Conservation (phyloP, 2,329 filamentous ascomycete species). For the Neofusicoccum ribis region DNA sequence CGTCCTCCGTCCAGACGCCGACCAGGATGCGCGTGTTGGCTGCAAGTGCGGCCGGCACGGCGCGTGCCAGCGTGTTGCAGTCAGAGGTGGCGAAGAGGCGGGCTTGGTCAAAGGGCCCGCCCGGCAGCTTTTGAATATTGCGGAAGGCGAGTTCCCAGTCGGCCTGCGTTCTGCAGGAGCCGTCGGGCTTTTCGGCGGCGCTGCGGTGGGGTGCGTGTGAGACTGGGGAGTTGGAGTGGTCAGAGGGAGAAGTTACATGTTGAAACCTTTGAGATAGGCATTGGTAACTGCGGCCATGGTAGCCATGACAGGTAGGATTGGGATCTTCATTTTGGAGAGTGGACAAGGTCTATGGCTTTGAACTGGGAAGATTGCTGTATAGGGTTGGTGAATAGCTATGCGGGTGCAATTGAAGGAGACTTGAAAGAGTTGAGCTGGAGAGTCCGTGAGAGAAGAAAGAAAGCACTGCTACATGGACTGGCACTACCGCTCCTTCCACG, state of each 20-base stretch:
- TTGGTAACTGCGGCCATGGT: background rate
- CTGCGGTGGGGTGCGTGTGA: background rate
- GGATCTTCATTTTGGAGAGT: background rate
- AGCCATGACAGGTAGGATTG: background rate
- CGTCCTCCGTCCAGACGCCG: slow-evolving; percentile 36
- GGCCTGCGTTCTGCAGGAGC: slow-evolving; percentile 28
- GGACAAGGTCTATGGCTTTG: background rate
- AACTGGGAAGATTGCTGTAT: background rate
- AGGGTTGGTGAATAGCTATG: background rate
- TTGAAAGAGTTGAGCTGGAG: too few species aligned
- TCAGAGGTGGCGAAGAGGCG: slow-evolving; percentile 32
- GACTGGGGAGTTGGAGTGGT: background rate
- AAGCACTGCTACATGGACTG: background rate
- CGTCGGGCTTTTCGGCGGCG: slow-evolving; percentile 29
- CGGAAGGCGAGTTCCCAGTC: slow-evolving; percentile 33
- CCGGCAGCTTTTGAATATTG: slow-evolving; percentile 26
- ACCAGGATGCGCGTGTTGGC: slow-evolving; percentile 38
- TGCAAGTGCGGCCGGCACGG: slow-evolving; percentile 36
- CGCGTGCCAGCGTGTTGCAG: slow-evolving; percentile 25
- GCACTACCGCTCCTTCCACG: background rate
- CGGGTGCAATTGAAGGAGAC: background rate
- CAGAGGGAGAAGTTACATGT: slow-evolving; percentile 20
- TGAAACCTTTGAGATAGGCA: slow-evolving; percentile 34
- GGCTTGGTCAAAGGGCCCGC: slow-evolving; percentile 28
- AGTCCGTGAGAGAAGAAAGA: background rate